Conservation (phyloP, 108 stramenopile species). For the Heterococcus sp. region DNA sequence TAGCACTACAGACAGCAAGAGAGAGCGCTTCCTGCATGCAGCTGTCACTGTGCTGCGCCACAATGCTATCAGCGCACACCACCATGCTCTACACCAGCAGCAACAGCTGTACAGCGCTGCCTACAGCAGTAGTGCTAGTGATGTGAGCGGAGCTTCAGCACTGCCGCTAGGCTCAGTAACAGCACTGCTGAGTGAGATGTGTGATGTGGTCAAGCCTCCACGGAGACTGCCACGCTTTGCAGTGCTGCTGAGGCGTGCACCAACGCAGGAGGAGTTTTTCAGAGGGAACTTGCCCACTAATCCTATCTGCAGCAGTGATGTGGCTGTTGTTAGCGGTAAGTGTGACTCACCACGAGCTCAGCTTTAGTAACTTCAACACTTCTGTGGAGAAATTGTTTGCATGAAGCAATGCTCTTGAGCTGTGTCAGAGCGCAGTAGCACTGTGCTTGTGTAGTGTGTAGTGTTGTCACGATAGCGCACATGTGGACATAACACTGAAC, state of each 20-base stretch:
- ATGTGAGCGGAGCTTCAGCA: no score
- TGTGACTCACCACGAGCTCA: no score
- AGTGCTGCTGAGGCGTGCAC: conserved; percentile 49
- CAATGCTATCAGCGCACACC: background rate
- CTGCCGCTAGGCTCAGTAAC: conserved; percentile 1
- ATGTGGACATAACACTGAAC: background rate
- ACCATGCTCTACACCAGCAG: background rate
- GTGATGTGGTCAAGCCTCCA: conserved; percentile 47
- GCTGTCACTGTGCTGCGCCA: conserved; percentile 10
- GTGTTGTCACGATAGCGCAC: no score
- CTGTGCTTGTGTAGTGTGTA: no score
- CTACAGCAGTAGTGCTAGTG: no score
- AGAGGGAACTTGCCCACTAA: conserved; percentile 43
- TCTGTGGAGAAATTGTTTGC: no score
- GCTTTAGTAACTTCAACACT: no score
- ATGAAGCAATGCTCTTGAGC: no score
- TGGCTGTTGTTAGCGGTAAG: background rate
- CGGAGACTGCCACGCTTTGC: conserved; percentile 38
- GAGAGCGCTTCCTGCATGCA: conserved; percentile 3
- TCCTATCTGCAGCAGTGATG: conserved; percentile 36
- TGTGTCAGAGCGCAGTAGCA: no score
- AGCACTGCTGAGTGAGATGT: conserved; percentile 29
- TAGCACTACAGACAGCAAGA: no score
- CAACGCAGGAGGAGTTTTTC: conserved; percentile 60
- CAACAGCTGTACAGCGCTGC: no score